Evolutionary conservation across 352 stramenopile genomes (phyloP).

Genomic region (Phytophthora sojae): DNA sequence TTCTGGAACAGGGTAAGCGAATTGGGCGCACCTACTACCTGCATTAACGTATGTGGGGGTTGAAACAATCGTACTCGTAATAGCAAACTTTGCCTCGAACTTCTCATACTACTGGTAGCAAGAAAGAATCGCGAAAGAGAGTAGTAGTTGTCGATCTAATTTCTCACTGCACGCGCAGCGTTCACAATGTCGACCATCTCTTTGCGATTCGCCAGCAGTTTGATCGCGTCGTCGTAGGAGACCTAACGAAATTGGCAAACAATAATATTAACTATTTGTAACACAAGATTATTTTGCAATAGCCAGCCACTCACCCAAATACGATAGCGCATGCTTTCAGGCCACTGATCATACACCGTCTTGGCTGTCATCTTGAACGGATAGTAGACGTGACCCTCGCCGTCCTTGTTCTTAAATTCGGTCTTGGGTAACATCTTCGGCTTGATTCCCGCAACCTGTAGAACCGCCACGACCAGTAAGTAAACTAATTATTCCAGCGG

Average conservation of each 20-base stretch:
- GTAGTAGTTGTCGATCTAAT: too few relatives aligned
- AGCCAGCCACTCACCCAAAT: neutral
- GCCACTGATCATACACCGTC: neutral
- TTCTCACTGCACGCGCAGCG: neutral
- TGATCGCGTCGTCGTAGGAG: neutral
- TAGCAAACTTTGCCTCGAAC: too few relatives aligned
- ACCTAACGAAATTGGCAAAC: neutral
- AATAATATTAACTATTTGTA: neutral
- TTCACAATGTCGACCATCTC: neutral
- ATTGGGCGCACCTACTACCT: too few relatives aligned
- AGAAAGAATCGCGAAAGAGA: too few relatives aligned
- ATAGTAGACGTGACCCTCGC: neutral
- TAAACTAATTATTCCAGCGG: neutral
- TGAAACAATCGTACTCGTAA: too few relatives aligned
- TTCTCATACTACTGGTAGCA: too few relatives aligned
- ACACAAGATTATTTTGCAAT: neutral
- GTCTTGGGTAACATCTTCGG: neutral
- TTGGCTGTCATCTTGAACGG: neutral
- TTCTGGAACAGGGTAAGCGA: too few relatives aligned
- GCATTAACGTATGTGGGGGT: too few relatives aligned
- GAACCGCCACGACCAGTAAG: neutral
- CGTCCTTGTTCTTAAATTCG: neutral
- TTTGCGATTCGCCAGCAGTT: neutral
- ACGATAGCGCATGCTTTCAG: neutral
- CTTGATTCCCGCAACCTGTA: neutral